These are phyloP conservation scores for Cyclocybe aegerita DNA, from an alignment of 768 basidiomycete genomes.

Conservation along the genomic window DNA sequence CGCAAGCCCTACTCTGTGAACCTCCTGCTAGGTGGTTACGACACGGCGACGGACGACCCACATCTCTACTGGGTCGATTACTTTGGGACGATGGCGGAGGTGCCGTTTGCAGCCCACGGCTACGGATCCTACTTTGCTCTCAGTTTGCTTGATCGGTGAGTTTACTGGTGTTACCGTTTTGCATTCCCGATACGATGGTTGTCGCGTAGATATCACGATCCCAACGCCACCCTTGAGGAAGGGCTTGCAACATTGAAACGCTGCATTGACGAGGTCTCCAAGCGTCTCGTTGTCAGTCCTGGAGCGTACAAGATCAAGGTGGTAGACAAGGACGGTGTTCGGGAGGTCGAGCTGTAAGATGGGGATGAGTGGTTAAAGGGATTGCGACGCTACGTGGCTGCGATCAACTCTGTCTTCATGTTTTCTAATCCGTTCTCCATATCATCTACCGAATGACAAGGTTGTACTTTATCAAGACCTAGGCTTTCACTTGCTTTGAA, in stretches of 20 bases:
- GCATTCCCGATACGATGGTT: background rate
- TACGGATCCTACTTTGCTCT: conserved; percentile 93
- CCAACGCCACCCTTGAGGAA: conserved; percentile 81
- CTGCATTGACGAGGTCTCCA: conserved; percentile 87
- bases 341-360: conserved; percentile 70
- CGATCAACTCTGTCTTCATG: conserved; percentile 5
- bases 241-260: conserved; percentile 81
- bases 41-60: conserved; percentile 69
- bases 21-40: conserved; percentile 90
- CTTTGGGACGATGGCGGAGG: conserved; percentile 83
- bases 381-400: background rate
- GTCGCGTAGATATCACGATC: conserved; percentile 78
- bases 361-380: background rate
- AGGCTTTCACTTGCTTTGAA: too few species aligned
- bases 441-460: too few species aligned
- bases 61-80: conserved; percentile 96
- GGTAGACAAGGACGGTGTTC: conserved; percentile 88
- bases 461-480: too few species aligned
- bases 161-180: background rate
- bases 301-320: conserved; percentile 87
- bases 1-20: conserved; percentile 89
- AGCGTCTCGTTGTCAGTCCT: conserved; percentile 77
- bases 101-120: conserved; percentile 94
- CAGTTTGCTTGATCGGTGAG: conserved; percentile 87
- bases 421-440: too few species aligned